These are phyloP conservation scores for Zancudomyces culisetae DNA, from an alignment of 371 early-diverging fungal species.

Conservation along the genomic window DNA sequence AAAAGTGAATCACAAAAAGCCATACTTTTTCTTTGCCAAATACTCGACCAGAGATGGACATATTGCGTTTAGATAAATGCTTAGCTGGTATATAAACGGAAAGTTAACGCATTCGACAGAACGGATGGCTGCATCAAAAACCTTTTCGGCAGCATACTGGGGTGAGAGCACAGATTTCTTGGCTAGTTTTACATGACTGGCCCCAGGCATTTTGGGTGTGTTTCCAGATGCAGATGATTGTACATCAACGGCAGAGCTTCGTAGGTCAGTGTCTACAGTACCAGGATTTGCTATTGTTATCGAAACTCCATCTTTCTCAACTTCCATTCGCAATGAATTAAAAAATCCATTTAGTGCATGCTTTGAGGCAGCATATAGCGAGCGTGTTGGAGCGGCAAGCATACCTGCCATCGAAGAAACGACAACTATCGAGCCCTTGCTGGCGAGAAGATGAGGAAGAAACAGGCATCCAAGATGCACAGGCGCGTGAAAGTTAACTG, in stretches of 20 bases:
- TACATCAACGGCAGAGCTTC: constrained; percentile 45
- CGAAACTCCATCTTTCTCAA: constrained; percentile 28
- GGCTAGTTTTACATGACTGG: constrained; percentile 27
- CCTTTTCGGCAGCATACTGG: constrained; percentile 32
- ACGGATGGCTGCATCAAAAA: constrained; percentile 38
- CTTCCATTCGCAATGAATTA: constrained; percentile 60
- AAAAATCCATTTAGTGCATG: constrained; percentile 75
- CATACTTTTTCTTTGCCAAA: constrained; percentile 45
- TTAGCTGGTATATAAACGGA: constrained; percentile 36
- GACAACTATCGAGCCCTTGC: constrained; percentile 40
- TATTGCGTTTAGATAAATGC: constrained; percentile 31
- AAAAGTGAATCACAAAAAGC: too few relatives aligned
- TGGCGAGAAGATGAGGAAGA: constrained; percentile 31
- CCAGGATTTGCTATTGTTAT: constrained; percentile 55
- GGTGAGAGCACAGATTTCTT: constrained; percentile 40
- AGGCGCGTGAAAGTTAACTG: constrained; percentile 45
- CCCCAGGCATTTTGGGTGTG: background rate
- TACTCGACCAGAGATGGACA: constrained; percentile 41
- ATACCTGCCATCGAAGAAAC: constrained; percentile 66
- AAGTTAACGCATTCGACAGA: constrained; percentile 36
- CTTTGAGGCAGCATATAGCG: constrained; percentile 62
- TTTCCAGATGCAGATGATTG: background rate
- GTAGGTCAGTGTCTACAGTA: constrained; percentile 52
- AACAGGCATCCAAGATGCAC: constrained; percentile 35
- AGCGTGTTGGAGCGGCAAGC: constrained; percentile 61